These are phyloP conservation scores for Clarkia xantiana DNA, from an alignment of 345 rosid genomes.

Conservation along the genomic window DNA sequence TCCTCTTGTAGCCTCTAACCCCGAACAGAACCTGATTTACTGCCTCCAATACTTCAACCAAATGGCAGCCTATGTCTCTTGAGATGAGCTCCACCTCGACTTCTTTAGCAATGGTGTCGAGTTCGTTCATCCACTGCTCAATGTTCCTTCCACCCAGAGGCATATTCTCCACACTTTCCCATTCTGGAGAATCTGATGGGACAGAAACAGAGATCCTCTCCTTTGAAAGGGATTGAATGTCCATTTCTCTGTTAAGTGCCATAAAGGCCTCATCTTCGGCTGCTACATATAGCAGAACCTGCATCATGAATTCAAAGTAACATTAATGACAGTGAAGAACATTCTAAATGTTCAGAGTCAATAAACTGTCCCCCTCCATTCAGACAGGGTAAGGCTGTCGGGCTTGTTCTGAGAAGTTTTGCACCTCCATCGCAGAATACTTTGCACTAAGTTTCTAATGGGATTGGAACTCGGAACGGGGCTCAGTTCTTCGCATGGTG, in stretches of 20 bases:
- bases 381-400: no score
- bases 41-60: constrained; percentile 69
- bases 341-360: no score
- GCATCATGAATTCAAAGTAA: no score
- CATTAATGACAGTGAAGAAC: background rate
- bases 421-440: no score
- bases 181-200: constrained; percentile 21
- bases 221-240: constrained; percentile 31
- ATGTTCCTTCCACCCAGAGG: constrained; percentile 52
- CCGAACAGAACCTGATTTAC: constrained; percentile 70
- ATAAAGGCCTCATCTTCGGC: constrained; percentile 82
- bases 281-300: constrained; percentile 71
- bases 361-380: no score
- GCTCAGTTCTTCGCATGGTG: no score
- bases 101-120: constrained; percentile 57
- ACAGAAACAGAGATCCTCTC: constrained; percentile 32
- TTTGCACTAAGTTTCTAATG: no score
- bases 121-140: constrained; percentile 48
- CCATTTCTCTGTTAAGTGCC: constrained; percentile 43
- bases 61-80: constrained; percentile 70
- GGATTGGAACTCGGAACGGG: no score
- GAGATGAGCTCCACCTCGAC: constrained; percentile 74
- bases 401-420: no score
- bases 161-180: constrained; percentile 41
- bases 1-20: constrained; percentile 66